A percentile compares a stretch with the other conserved stretches of the same genome.
These are phyloP conservation scores for Picea abies DNA, from an alignment of 83 land plant species.

Conservation along the genomic window DNA sequence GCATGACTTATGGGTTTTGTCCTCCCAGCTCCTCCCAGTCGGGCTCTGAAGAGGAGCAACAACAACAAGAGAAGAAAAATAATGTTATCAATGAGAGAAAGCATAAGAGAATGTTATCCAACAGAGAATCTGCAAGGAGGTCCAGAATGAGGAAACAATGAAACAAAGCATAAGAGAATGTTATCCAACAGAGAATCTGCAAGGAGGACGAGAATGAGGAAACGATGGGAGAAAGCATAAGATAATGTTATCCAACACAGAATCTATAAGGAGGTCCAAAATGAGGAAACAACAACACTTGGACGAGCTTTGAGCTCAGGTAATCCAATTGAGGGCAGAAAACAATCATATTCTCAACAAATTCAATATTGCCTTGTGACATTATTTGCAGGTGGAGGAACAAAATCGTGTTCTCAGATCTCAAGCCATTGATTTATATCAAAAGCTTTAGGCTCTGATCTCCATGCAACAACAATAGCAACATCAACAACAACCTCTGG, in stretches of 20 bases:
- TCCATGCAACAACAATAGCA: conserved; percentile 20
- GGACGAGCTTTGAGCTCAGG: conserved; percentile 50
- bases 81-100: conserved; percentile 45
- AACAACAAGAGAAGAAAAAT: neutral
- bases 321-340: conserved; percentile 34
- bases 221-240: conserved; percentile 68
- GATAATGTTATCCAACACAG: conserved; percentile 74
- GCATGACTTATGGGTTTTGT: neutral
- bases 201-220: conserved; percentile 66
- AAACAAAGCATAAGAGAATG: conserved; percentile 70
- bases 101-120: conserved; percentile 70
- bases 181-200: conserved; percentile 81
- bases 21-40: neutral
- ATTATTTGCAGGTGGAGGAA: conserved; percentile 32
- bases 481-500: neutral
- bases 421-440: conserved; percentile 49
- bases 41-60: neutral
- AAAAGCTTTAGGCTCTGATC: conserved; percentile 45
- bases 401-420: conserved; percentile 51
- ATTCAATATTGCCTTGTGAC: conserved; percentile 29
- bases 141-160: conserved; percentile 77
- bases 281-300: conserved; percentile 75
- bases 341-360: conserved; percentile 31
- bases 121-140: conserved; percentile 77
- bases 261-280: conserved; percentile 73